Base-by-base conservation (phyloP, 2,329 filamentous ascomycete genomes). In the Xylariaceae sp. region DNA sequence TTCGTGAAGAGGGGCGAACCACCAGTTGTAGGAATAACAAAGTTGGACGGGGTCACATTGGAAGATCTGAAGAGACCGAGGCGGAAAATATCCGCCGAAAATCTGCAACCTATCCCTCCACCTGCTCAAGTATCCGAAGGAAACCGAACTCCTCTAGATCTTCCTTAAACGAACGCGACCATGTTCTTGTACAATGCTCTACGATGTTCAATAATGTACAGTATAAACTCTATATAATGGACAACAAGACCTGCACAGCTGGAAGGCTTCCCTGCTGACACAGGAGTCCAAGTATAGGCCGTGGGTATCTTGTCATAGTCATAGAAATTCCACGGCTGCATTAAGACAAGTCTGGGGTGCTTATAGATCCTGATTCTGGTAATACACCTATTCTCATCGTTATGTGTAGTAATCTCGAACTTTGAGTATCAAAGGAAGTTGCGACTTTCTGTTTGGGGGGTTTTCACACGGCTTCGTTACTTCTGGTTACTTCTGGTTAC, bases 1-100 rank as follows among this genome's bases (percentile, higher is more conserved):
- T 96, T 97, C 69, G 92, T 97, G 27, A 91, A 87, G 78, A 97
- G 91, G 75, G 92, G 91, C 6, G 94, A 97, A 65, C 81, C 92
- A 2, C 86, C 94, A 0, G 83, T 96, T 30, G 93, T 99, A 69
- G 94, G 94, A 24, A 85, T 97, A 59, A 97, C 92, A 16, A 97
- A 96, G 74, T 75, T 99, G 49, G 80, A 91, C 55, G 92, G 92
- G 7, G 73, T 96, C 23, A 96, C 92, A 18, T 74, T 93, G 66
- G 91, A 93, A 64, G 87, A 89, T 35, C 76, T 99, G 69, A 94
- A 91, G 79, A 84, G 86, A 65, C 89, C 92, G 42, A 84, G 92
- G 73, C 83, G 85, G 69, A 80, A 84, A 67, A 72, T 89, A 57
- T 80, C 83, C 27, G 75, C 79, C 1, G 72, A 75, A 41, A 60